Percentiles rank a stretch among this genome's conserved stretches.
These are phyloP conservation scores for Sugiyamaella americana DNA, from an alignment of 805 yeast genomes.

Conservation along the genomic window DNA sequence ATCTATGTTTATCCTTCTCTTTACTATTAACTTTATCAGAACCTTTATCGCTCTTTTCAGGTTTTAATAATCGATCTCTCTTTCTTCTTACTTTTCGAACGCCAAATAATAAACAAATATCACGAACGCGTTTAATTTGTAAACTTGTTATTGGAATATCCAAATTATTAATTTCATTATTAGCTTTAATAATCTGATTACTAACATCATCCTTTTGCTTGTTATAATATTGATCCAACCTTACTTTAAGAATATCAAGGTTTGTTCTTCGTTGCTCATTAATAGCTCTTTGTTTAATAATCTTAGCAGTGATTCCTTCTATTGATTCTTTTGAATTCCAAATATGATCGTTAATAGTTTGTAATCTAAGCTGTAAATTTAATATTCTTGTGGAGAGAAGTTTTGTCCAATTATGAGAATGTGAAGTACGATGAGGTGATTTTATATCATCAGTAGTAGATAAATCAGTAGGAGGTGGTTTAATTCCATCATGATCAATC, in stretches of 20 bases:
- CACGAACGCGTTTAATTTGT: slow-evolving; percentile 8
- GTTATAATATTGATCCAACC: too few relatives aligned
- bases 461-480: not conserved
- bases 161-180: not conserved
- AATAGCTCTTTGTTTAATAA: not conserved
- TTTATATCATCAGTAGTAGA: not conserved
- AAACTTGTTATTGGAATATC: not conserved
- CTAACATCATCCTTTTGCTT: not conserved
- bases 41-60: not conserved
- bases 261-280: not conserved
- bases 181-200: not conserved
- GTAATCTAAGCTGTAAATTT: not conserved
- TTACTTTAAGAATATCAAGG: too few relatives aligned
- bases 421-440: not conserved
- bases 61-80: not conserved
- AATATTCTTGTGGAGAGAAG: not conserved
- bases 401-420: not conserved
- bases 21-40: not conserved
- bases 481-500: not conserved
- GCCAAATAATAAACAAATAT: slow-evolving; percentile 15
- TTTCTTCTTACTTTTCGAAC: slow-evolving; percentile 16
- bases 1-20: not conserved
- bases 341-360: not conserved
- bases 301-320: not conserved
- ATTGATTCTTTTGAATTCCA: slow-evolving; percentile 1